These are phyloP conservation scores for Xylariales sp. DNA, from an alignment of 2,329 filamentous ascomycete species.

Conservation along the genomic window DNA sequence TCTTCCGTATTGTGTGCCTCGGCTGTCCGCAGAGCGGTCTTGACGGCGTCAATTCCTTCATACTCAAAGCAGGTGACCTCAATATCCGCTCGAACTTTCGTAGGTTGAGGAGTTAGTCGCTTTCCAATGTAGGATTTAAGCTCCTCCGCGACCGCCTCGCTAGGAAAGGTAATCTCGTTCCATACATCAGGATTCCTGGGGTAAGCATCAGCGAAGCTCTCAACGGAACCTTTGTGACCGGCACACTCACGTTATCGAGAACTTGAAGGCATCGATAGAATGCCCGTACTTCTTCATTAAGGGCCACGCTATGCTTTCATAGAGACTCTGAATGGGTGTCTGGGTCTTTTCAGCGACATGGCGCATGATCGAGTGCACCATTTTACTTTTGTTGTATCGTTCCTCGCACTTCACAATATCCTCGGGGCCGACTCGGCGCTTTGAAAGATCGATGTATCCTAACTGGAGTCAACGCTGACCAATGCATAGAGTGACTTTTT, in stretches of 20 bases:
- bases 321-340: slow-evolving; percentile 92
- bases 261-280: slow-evolving; percentile 97
- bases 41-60: slow-evolving; percentile 98
- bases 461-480: slow-evolving; percentile 40
- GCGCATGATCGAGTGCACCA: slow-evolving; percentile 98
- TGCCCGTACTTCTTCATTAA: slow-evolving; percentile 98
- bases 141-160: slow-evolving; percentile 85
- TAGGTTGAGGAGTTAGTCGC: slow-evolving; percentile 96
- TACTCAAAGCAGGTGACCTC: slow-evolving; percentile 97
- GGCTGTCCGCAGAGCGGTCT: slow-evolving; percentile 88
- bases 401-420: slow-evolving; percentile 99
- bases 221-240: slow-evolving; percentile 32
- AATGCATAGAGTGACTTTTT: slow-evolving; percentile 27
- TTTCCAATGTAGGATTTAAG: slow-evolving; percentile 96
- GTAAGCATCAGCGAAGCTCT: slow-evolving; percentile 9
- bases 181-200: slow-evolving; percentile 91
- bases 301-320: slow-evolving; percentile 95
- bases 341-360: slow-evolving; percentile 98
- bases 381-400: slow-evolving; percentile 99
- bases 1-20: slow-evolving; percentile 93
- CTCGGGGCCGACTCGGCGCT: slow-evolving; percentile 96
- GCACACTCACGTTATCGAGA: slow-evolving; percentile 87
- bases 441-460: slow-evolving; percentile 98
- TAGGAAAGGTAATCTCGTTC: slow-evolving; percentile 92
- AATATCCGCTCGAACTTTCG: slow-evolving; percentile 97